Percentiles rank a stretch among this genome's conserved stretches.
phyloP scores from a whole-genome alignment of 164 flowering plant genomes.

The Santalum album region DNA sequence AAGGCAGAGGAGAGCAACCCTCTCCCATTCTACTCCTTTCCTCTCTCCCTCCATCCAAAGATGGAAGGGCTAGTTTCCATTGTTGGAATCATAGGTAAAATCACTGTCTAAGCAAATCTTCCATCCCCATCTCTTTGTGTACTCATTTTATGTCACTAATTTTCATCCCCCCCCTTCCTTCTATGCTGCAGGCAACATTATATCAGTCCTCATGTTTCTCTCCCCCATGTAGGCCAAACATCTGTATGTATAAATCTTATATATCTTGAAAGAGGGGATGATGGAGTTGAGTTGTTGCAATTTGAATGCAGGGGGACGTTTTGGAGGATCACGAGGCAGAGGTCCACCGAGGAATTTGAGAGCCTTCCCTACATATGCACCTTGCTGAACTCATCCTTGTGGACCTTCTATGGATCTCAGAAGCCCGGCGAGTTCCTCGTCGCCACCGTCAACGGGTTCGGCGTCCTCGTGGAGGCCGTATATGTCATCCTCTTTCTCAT shows the following conservation, averaged over 20 bases:
- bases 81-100: too few relatives aligned
- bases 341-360: conserved; percentile 49
- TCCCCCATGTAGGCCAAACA: conserved; percentile 40
- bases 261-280: too few relatives aligned
- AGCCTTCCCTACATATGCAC: conserved; percentile 52
- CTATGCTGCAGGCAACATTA: conserved; percentile 45
- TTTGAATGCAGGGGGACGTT: conserved; percentile 40
- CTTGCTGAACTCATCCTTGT: conserved; percentile 26
- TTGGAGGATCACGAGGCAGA: conserved; percentile 28
- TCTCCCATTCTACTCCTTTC: too few relatives aligned
- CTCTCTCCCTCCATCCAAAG: too few relatives aligned
- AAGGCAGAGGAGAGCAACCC: too few relatives aligned
- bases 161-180: too few relatives aligned
- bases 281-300: too few relatives aligned
- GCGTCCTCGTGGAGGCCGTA: conserved; percentile 26
- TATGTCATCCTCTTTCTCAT: conserved; percentile 38
- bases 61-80: too few relatives aligned
- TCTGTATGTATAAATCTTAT: too few relatives aligned
- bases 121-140: too few relatives aligned
- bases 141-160: too few relatives aligned
- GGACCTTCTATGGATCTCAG: conserved; percentile 49
- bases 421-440: conserved; percentile 40
- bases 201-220: conserved; percentile 43
- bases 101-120: too few relatives aligned
- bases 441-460: conserved; percentile 55